Percentiles rank a stretch among this genome's conserved stretches.
These are phyloP conservation scores for Angophora floribunda DNA, from an alignment of 345 rosid genomes.

Conservation along the genomic window DNA sequence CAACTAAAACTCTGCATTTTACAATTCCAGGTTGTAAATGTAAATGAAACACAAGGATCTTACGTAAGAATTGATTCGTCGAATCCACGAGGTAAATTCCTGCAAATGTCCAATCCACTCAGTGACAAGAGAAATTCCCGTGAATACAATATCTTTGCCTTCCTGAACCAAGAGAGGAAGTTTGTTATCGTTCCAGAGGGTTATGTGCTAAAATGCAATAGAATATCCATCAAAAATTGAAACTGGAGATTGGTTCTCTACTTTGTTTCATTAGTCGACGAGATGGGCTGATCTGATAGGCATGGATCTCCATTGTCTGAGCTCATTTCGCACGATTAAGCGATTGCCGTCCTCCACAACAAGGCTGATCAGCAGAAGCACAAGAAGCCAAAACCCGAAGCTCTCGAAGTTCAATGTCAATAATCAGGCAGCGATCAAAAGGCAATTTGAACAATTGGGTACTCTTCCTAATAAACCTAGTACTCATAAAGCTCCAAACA, in stretches of 20 bases:
- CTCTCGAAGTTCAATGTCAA: neutral
- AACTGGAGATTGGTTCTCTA: slow-evolving; percentile 5
- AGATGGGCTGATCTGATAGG: slow-evolving; percentile 25
- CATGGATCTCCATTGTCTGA: slow-evolving; percentile 31
- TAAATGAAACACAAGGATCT: neutral
- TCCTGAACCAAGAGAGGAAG: slow-evolving; percentile 38
- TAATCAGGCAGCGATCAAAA: neutral
- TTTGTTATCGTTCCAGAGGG: neutral
- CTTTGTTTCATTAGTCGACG: slow-evolving; percentile 29
- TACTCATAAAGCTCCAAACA: neutral
- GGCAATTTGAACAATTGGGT: neutral
- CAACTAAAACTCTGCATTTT: neutral
- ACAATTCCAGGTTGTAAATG: no score
- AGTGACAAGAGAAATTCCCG: slow-evolving; percentile 65
- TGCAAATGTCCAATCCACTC: slow-evolving; percentile 66
- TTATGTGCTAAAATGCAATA: neutral
- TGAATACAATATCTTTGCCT: slow-evolving; percentile 39
- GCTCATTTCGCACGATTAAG: slow-evolving; percentile 43
- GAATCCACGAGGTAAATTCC: slow-evolving; percentile 54
- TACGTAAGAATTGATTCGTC: slow-evolving; percentile 54
- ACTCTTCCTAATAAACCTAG: neutral
- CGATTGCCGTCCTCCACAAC: neutral
- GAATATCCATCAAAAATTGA: neutral
- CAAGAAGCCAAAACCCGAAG: neutral
- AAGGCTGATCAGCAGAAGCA: neutral